Conservation (phyloP, 495 filamentous ascomycete species). For the Penicillium manginii region DNA sequence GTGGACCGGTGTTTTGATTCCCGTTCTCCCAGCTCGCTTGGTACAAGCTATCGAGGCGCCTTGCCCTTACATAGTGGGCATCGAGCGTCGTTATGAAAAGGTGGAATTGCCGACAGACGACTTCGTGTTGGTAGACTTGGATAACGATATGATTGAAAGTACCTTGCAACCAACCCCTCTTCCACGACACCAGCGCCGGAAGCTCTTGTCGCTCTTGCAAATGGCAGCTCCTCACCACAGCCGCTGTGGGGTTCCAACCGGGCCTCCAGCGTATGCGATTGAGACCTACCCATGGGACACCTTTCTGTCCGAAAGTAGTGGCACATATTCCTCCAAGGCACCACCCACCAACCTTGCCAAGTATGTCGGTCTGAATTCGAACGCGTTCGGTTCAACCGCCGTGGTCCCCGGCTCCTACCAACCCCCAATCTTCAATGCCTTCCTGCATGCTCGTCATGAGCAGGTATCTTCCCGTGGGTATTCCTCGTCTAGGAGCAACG, state of each 20-base stretch:
- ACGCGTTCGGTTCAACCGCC: conserved; percentile 73
- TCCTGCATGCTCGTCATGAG: conserved; percentile 74
- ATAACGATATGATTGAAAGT: conserved; percentile 85
- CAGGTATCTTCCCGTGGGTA: conserved; percentile 48
- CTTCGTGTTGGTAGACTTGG: conserved; percentile 91
- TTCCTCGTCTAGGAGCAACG: conserved; percentile 57
- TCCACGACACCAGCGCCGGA: conserved; percentile 86
- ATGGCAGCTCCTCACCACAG: conserved; percentile 87
- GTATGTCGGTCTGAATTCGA: conserved; percentile 85
- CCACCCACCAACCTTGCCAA: conserved; percentile 74
- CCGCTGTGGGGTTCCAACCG: conserved; percentile 80
- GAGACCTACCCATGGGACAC: conserved; percentile 90
- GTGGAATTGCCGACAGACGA: conserved; percentile 95
- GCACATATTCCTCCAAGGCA: conserved; percentile 73
- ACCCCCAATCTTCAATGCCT: conserved; percentile 86
- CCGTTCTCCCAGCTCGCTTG: conserved; percentile 83
- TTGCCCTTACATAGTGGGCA: conserved; percentile 95
- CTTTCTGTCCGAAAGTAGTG: conserved; percentile 82
- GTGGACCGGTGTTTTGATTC: conserved; percentile 93
- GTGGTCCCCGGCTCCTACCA: conserved; percentile 48
- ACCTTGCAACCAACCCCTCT: conserved; percentile 72
- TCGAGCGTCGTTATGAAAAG: conserved; percentile 91
- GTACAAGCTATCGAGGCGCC: conserved; percentile 91
- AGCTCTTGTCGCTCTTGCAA: conserved; percentile 86
- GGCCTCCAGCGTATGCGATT: conserved; percentile 90